Conservation (phyloP, 2,329 filamentous ascomycete genomes). For the Chrysosporium queenslandicum region DNA sequence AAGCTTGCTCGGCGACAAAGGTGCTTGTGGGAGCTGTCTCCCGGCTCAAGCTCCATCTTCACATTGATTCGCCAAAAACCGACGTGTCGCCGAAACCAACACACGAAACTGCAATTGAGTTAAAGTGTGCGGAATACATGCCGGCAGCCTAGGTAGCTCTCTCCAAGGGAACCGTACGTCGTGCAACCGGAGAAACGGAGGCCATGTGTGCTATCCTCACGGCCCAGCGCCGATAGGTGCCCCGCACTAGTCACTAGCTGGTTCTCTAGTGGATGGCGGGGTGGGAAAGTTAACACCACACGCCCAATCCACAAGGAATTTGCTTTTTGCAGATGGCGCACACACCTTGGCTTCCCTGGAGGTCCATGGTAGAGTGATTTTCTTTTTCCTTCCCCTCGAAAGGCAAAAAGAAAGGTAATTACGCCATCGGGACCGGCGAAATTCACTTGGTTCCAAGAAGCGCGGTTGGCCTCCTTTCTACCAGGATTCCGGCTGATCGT, state of each 20-base stretch:
- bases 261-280: slow-evolving; percentile 4
- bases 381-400: neutral
- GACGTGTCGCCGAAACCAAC: slow-evolving; percentile 1
- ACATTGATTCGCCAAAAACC: neutral
- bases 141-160: neutral
- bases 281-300: neutral
- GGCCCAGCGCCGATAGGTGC: slow-evolving; percentile 2
- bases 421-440: neutral
- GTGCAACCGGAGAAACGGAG: slow-evolving; percentile 7
- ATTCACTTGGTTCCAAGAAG: neutral
- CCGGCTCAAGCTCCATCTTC: neutral
- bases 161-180: neutral
- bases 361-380: neutral
- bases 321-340: no score
- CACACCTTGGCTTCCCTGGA: neutral
- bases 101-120: neutral
- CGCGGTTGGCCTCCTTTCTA: neutral
- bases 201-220: neutral
- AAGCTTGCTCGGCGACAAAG: neutral
- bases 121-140: neutral
- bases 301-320: neutral
- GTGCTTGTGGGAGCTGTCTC: neutral
- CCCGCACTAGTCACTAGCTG: neutral
- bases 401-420: neutral
- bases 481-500: neutral